These are phyloP conservation scores for Hypocreales sp. DNA, from an alignment of 2,329 filamentous ascomycete species.

Conservation along the genomic window DNA sequence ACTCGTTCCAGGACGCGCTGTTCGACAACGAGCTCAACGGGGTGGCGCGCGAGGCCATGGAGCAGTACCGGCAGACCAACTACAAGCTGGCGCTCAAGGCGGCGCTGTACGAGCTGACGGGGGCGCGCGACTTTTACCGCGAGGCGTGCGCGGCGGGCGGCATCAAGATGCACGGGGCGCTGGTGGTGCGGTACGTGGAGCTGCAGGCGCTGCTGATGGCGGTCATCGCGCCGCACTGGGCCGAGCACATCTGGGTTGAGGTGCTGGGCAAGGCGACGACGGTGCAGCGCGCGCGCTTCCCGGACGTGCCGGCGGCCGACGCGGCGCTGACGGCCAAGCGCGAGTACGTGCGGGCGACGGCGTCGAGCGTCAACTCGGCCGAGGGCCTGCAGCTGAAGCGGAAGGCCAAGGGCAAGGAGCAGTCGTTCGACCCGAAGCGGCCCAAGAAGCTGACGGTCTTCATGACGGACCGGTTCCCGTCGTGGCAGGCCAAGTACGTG, in stretches of 20 bases:
- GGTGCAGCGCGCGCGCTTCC: constrained; percentile 55
- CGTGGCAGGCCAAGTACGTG: constrained; percentile 86
- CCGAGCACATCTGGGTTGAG: constrained; percentile 89
- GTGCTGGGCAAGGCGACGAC: constrained; percentile 62
- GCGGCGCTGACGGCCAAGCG: constrained; percentile 59
- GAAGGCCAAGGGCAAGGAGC: constrained; percentile 81
- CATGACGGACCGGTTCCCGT: constrained; percentile 63
- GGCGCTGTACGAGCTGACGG: constrained; percentile 80
- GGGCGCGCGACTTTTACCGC: constrained; percentile 79
- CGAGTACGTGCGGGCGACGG: constrained; percentile 64
- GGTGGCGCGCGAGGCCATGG: constrained; percentile 61
- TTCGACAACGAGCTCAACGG: constrained; percentile 90
- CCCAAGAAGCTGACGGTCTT: constrained; percentile 86
- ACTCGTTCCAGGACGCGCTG: constrained; percentile 70
- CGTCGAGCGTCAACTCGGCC: constrained; percentile 63
- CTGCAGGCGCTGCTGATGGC: constrained; percentile 71
- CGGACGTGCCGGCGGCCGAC: constrained; percentile 45
- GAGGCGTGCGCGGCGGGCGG: constrained; percentile 63
- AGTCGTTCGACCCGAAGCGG: constrained; percentile 75
- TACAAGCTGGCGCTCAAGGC: constrained; percentile 73
- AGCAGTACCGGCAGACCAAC: constrained; percentile 65
- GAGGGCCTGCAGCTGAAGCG: constrained; percentile 76
- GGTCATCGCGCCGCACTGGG: constrained; percentile 83
- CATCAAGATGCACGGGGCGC: constrained; percentile 73
- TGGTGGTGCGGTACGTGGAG: constrained; percentile 69